Evolutionary conservation across 1,284 basidiomycete species (phyloP).

Genomic region (Leccinum subspadiceum): DNA sequence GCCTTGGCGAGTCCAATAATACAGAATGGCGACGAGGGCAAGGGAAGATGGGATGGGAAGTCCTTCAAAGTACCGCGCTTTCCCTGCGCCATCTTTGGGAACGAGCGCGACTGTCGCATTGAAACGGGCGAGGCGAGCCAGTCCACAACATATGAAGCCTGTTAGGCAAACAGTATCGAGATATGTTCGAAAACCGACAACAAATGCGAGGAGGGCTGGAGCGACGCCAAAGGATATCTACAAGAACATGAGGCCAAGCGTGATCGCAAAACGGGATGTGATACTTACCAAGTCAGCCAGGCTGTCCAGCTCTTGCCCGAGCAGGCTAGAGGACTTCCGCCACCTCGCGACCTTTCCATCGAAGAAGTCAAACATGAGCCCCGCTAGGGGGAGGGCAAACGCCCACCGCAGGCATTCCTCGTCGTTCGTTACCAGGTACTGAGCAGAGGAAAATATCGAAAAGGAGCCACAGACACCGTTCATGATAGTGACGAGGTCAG

Average conservation of each 20-base stretch:
- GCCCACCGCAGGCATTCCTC: conserved; percentile 82
- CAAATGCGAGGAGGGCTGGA: conserved; percentile 90
- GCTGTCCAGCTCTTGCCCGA: conserved; percentile 98
- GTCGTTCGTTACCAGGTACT: conserved; percentile 84
- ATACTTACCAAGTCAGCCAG: conserved; percentile 86
- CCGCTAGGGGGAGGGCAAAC: conserved; percentile 85
- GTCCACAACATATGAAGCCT: conserved; percentile 92
- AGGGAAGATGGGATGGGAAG: conserved; percentile 95
- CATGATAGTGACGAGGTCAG: conserved; percentile 99
- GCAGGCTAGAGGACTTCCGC: conserved; percentile 92
- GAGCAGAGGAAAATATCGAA: conserved; percentile 91
- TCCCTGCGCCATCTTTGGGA: conserved; percentile 86
- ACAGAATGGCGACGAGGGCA: conserved; percentile 76
- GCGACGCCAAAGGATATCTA: conserved; percentile 98
- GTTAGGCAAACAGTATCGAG: conserved; percentile 88
- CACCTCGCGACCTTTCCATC: conserved; percentile 98
- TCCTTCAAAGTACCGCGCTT: conserved; percentile 95
- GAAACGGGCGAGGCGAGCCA: conserved; percentile 95
- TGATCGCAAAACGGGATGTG: conserved; percentile 1
- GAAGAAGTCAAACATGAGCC: conserved; percentile 97
- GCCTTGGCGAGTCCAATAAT: conserved; percentile 81
- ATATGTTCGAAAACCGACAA: conserved; percentile 85
- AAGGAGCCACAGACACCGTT: conserved; percentile 98
- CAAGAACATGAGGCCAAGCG: conserved; percentile 8
- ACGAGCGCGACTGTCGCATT: conserved; percentile 97